phyloP scores from a whole-genome alignment of 192 early-diverging fungal genomes.

The Spinellus fusiger region DNA sequence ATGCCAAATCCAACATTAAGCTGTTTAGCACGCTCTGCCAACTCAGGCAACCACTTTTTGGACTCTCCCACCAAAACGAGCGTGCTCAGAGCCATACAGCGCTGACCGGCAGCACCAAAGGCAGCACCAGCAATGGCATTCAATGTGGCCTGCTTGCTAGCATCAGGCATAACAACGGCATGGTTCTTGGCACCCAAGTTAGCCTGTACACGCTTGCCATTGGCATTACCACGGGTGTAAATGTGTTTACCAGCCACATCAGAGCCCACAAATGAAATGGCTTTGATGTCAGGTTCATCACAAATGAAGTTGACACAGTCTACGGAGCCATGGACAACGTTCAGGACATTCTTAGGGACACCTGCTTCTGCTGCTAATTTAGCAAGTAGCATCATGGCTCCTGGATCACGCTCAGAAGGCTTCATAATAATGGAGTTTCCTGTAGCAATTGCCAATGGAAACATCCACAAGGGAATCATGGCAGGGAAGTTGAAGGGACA shows the following conservation, averaged over 20 bases:
- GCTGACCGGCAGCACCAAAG: conserved; percentile 96
- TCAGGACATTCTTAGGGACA: conserved; percentile 85
- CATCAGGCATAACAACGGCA: conserved; percentile 89
- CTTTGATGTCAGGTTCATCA: conserved; percentile 75
- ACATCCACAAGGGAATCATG: conserved; percentile 94
- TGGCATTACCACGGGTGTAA: conserved; percentile 73
- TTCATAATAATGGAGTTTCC: conserved; percentile 92
- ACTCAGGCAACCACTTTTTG: conserved; percentile 78
- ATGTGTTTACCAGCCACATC: conserved; percentile 87
- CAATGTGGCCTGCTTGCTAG: conserved; percentile 92
- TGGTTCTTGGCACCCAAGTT: conserved; percentile 98
- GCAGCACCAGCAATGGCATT: conserved; percentile 89
- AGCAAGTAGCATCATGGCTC: conserved; percentile 85
- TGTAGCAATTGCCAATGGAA: conserved; percentile 87
- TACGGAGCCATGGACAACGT: conserved; percentile 84
- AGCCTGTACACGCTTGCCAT: conserved; percentile 95
- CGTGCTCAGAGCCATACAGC: conserved; percentile 96
- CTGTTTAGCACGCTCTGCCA: conserved; percentile 77
- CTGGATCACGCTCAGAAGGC: conserved; percentile 92
- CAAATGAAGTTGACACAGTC: conserved; percentile 91
- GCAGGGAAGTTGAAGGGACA: conserved; percentile 98
- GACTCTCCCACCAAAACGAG: conserved; percentile 86
- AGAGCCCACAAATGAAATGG: conserved; percentile 92
- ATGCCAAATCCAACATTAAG: conserved; percentile 84
- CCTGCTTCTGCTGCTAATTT: conserved; percentile 84